These are phyloP conservation scores for Cyclotella baltica DNA, from an alignment of 108 stramenopile genomes.

Conservation along the genomic window DNA sequence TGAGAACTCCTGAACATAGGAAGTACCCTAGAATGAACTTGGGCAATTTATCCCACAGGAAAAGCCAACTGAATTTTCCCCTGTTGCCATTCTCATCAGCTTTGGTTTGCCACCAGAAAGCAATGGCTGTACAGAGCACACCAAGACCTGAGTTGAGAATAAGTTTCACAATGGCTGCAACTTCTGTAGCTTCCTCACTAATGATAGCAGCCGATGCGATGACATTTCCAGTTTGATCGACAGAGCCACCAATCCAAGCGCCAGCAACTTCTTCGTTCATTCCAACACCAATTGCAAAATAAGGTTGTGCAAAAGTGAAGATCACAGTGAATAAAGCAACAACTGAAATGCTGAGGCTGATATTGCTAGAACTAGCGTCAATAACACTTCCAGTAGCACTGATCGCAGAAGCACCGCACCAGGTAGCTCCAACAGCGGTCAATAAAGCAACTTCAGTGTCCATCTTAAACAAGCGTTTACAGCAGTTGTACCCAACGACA, in stretches of 20 bases:
- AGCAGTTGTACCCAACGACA: neutral
- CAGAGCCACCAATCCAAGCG: constrained; percentile 19
- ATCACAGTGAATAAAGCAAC: constrained; percentile 15
- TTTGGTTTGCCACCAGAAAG: constrained; percentile 22
- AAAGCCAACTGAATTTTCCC: constrained; percentile 16
- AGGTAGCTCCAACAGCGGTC: constrained; percentile 17
- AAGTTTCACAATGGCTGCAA: constrained; percentile 15
- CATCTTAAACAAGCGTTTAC: constrained; percentile 5
- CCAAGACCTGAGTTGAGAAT: constrained; percentile 20
- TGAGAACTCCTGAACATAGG: constrained; percentile 6
- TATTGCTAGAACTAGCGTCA: neutral
- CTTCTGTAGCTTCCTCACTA: constrained; percentile 12
- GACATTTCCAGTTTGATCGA: constrained; percentile 16
- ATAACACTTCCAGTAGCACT: constrained; percentile 16
- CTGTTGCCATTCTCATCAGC: constrained; percentile 1
- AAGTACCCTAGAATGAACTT: constrained; percentile 19
- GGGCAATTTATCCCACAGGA: constrained; percentile 20
- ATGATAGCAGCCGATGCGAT: constrained; percentile 17
- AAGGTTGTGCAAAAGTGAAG: constrained; percentile 17
- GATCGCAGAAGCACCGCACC: constrained; percentile 18
- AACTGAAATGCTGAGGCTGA: constrained; percentile 13
- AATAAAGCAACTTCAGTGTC: neutral
- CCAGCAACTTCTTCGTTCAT: constrained; percentile 14
- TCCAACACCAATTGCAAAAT: constrained; percentile 19
- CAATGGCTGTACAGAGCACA: constrained; percentile 10